Conservation (phyloP, 768 basidiomycete species). For the Lentinula sp. region DNA sequence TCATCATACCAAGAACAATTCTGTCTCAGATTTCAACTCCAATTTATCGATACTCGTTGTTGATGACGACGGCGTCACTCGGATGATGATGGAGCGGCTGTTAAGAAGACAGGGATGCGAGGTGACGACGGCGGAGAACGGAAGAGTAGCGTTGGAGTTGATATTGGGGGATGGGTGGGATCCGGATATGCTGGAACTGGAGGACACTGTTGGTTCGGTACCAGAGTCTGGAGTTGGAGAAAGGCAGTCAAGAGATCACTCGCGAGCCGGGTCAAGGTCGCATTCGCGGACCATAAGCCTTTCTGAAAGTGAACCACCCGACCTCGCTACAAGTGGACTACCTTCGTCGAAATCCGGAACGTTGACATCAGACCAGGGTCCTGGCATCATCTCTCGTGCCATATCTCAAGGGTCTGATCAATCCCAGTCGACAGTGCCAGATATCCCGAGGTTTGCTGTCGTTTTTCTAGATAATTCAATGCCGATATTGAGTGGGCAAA, state of each 20-base stretch:
- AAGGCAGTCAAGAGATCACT: neutral
- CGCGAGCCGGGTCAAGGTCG: neutral
- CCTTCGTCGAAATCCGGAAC: neutral
- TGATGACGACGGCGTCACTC: constrained; percentile 60
- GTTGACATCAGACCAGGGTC: neutral
- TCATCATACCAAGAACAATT: neutral
- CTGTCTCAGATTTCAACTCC: neutral
- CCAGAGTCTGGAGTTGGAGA: neutral
- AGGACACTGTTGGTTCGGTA: neutral
- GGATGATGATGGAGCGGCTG: constrained; percentile 60
- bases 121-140: constrained; percentile 63
- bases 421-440: too few relatives aligned
- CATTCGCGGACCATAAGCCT: neutral
- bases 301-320: neutral
- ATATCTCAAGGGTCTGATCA: neutral
- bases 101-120: constrained; percentile 56
- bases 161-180: constrained; percentile 29
- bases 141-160: constrained; percentile 53
- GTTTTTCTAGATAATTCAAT: constrained; percentile 48
- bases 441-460: neutral
- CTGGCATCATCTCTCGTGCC: neutral
- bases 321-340: neutral
- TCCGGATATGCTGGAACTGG: neutral
- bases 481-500: constrained; percentile 58
- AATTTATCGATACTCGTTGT: constrained; percentile 45